Conservation (phyloP, 805 yeast species). For the Tetrapisispora fleetii region DNA sequence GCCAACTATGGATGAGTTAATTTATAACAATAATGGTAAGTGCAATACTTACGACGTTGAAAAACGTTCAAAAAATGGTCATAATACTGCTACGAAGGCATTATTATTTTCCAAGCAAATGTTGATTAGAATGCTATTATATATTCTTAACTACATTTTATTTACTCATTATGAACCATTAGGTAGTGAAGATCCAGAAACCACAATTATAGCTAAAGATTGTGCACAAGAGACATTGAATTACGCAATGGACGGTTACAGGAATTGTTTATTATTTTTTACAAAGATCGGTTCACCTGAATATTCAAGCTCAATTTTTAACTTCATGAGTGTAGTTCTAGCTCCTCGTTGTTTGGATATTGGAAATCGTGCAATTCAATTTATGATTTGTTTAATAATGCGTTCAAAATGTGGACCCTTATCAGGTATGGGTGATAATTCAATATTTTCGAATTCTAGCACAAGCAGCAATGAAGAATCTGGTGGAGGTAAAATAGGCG, state of each 20-base stretch:
- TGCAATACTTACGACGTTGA: slow-evolving; percentile 10
- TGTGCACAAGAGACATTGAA: slow-evolving; percentile 36
- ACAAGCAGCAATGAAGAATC: slow-evolving; percentile 15
- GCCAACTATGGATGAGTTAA: slow-evolving; percentile 22
- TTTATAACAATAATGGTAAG: neutral
- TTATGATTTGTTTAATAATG: slow-evolving; percentile 43
- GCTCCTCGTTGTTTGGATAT: slow-evolving; percentile 42
- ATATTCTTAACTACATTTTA: slow-evolving; percentile 40
- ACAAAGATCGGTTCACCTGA: slow-evolving; percentile 27
- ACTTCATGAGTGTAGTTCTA: slow-evolving; percentile 35
- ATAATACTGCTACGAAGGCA: slow-evolving; percentile 33
- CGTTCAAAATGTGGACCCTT: slow-evolving; percentile 39
- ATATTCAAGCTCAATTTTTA: slow-evolving; percentile 29
- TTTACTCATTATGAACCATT: slow-evolving; percentile 37
- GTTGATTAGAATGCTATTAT: slow-evolving; percentile 38
- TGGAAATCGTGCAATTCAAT: slow-evolving; percentile 49
- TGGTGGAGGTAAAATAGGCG: neutral
- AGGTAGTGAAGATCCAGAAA: slow-evolving; percentile 29
- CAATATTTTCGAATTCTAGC: slow-evolving; percentile 9
- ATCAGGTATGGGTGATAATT: slow-evolving; percentile 25
- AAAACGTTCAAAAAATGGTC: slow-evolving; percentile 30
- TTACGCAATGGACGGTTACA: slow-evolving; percentile 35
- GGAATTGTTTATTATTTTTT: slow-evolving; percentile 34
- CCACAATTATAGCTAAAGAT: slow-evolving; percentile 28
- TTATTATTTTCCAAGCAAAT: slow-evolving; percentile 33